Evolutionary conservation across 1,284 basidiomycete species (phyloP).

Genomic region (Coriolopsis trogii): DNA sequence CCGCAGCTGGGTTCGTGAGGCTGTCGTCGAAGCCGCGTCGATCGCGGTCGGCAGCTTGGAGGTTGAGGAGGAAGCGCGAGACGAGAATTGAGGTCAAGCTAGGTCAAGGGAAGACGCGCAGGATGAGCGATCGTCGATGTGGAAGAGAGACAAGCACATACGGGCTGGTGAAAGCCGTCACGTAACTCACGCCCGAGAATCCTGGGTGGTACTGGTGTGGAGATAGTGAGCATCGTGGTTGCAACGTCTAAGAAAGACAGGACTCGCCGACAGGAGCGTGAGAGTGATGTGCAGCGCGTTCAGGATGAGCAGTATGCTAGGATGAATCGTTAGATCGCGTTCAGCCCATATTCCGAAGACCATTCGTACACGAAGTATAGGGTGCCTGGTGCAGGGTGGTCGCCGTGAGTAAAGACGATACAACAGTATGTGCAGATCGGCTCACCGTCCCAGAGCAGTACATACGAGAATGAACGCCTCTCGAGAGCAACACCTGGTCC

Average conservation of each 20-base stretch:
- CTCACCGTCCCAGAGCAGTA: slow-evolving; percentile 1
- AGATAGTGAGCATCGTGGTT: too few relatives aligned
- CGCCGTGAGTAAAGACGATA: not conserved
- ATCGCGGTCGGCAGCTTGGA: slow-evolving; percentile 4
- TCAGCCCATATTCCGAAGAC: not conserved
- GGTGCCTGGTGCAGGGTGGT: not conserved
- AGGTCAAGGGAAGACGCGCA: not conserved
- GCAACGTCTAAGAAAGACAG: not conserved
- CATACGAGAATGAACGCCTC: not conserved
- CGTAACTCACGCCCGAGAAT: not conserved
- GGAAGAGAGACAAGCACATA: not conserved
- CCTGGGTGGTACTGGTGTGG: not conserved
- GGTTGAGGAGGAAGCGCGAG: slow-evolving; percentile 14
- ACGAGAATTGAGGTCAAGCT: slow-evolving; percentile 11
- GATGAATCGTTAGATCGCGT: not conserved
- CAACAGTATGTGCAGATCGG: not conserved
- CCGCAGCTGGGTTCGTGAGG: not conserved
- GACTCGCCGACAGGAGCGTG: not conserved
- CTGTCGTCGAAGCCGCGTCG: not conserved
- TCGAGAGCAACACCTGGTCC: not conserved
- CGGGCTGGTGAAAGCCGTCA: slow-evolving; percentile 2
- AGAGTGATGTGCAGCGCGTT: slow-evolving; percentile 8
- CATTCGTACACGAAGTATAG: slow-evolving; percentile 1
- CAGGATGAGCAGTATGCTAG: not conserved
- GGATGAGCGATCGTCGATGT: not conserved